Base-by-base conservation (phyloP, 2,329 filamentous ascomycete species). In the Aspergillus brasiliensis region DNA sequence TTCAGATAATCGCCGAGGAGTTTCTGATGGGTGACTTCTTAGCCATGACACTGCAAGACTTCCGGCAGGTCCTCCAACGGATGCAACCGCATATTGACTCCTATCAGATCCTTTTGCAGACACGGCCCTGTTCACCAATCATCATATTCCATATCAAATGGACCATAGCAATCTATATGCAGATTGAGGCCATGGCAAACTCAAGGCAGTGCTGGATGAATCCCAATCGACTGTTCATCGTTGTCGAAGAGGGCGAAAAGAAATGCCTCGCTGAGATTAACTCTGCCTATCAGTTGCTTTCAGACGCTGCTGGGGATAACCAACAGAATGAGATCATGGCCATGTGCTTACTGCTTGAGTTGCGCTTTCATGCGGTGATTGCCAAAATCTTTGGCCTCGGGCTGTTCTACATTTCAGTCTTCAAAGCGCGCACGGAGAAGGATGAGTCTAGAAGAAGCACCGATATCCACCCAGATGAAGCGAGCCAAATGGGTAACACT, bases 91-190 rank as follows among this genome's bases (percentile, higher is more conserved):
- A 60, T 27, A 54, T 65, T n/a, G 57, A 62, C 4, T 40, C 51
- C 5, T 65, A 57, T 42, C 60, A 59, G 31, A 34, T 25, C 38
- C 7, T 66, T 7, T 49, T 64, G n/a, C 47, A 57, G 34, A 38
- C 47, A n/a, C 49, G 54, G 3, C 51, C 31, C 31, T 66, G 56
- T n/a, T 58, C 56, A n/a, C 57, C 59, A 8, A 56, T 34, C 17
- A 47, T 54, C 8, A 61, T 66, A 23, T 66, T 60, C 47, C 64
- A 66, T 25, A 58, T 64, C 15, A 51, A 61, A 49, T 59, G 55
- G 44, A 54, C 48, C 23, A 62, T 34, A n/a, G 53, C 54, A 21
- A 56, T 19, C 1, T 63, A 56, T 44, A 61, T 65, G 6, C 37
- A 56, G 7, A 48, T 66, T 17, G 54, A 63, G n/a, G 57, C 54